Conservation (phyloP, 1,284 basidiomycete species). For the Microbotryum silenes-acaulis region DNA sequence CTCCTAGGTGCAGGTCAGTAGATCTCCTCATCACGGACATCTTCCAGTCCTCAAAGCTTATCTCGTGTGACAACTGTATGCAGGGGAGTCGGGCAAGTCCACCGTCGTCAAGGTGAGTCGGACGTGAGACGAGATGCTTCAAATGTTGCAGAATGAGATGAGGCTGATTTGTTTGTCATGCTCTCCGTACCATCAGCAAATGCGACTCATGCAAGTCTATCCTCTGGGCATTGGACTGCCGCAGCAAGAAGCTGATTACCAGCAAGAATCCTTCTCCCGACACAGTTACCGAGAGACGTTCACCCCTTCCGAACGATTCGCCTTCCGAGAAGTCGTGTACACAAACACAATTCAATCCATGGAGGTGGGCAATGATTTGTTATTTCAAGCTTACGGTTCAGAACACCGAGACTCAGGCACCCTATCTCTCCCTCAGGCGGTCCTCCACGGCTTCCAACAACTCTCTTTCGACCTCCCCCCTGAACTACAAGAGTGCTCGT, state of each 20-base stretch:
- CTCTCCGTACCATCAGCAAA: background rate
- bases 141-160: no score
- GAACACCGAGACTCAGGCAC: conserved; percentile 7
- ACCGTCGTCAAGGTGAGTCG: conserved; percentile 36
- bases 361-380: conserved; percentile 5
- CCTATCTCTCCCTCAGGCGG: conserved; percentile 2
- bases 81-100: conserved; percentile 41
- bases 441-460: conserved; percentile 24
- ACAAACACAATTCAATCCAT: conserved; percentile 60
- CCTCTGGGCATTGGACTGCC: background rate
- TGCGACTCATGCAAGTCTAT: conserved; percentile 7
- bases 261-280: conserved; percentile 20
- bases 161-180: no score
- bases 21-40: background rate
- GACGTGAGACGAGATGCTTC: no score
- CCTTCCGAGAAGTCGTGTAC: conserved; percentile 94
- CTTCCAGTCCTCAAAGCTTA: conserved; percentile 30
- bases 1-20: conserved; percentile 11
- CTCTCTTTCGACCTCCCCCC: conserved; percentile 36
- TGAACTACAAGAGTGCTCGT: conserved; percentile 31
- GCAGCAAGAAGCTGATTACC: conserved; percentile 4
- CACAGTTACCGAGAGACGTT: conserved; percentile 51
- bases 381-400: background rate
- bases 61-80: conserved; percentile 34
- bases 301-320: conserved; percentile 78